Percentiles rank a stretch among this genome's conserved stretches.
Evolutionary conservation across 2,329 filamentous ascomycete species (phyloP).

Genomic region (Dissoconium aciculare): DNA sequence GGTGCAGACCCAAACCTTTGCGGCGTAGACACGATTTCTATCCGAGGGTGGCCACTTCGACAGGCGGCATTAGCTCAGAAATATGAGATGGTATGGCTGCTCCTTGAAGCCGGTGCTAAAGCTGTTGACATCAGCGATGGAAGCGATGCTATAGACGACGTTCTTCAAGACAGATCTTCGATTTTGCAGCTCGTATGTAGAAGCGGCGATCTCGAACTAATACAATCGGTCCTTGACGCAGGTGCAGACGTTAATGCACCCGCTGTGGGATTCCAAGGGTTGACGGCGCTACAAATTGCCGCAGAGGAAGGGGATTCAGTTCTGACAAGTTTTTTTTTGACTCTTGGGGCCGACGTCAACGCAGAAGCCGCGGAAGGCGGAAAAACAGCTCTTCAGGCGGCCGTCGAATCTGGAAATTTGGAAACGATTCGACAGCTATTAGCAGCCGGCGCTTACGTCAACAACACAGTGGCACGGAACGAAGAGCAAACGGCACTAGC

Average conservation of each 20-base stretch:
- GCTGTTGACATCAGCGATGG: conserved; percentile 12
- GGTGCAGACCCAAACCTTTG: conserved; percentile 8
- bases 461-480: conserved; percentile 8
- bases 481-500: conserved; percentile 11
- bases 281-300: conserved; percentile 10
- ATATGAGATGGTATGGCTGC: conserved; percentile 6
- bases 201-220: conserved; percentile 8
- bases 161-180: conserved; percentile 10
- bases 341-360: conserved; percentile 8
- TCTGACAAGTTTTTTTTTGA: conserved; percentile 8
- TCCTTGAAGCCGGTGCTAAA: conserved; percentile 7
- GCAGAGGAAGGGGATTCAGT: conserved; percentile 8
- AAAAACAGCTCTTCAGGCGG: conserved; percentile 13
- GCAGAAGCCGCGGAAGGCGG: conserved; percentile 8
- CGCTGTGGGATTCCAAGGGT: conserved; percentile 7
- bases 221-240: conserved; percentile 6
- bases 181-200: conserved; percentile 9
- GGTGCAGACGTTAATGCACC: conserved; percentile 9
- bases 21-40: conserved; percentile 14
- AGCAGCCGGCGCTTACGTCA: conserved; percentile 11
- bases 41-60: conserved; percentile 12
- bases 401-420: conserved; percentile 6
- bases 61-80: conserved; percentile 10
- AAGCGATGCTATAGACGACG: conserved; percentile 7
- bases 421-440: conserved; percentile 7